Percentiles rank a stretch among this genome's conserved stretches.
These are phyloP conservation scores for Trichocladium antarcticum DNA, from an alignment of 495 filamentous ascomycete genomes.

Conservation along the genomic window DNA sequence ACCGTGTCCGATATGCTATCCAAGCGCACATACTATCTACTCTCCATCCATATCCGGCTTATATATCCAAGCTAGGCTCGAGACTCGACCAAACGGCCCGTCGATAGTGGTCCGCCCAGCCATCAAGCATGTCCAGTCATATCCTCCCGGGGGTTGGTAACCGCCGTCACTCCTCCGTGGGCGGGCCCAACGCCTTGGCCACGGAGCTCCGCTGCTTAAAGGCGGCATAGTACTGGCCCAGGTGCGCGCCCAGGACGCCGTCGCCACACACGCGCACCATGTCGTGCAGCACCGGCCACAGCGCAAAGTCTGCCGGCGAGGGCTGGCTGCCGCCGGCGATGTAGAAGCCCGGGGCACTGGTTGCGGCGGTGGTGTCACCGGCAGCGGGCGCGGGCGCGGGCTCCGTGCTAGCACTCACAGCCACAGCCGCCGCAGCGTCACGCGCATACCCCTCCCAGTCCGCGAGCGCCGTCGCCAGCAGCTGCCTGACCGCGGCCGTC, in stretches of 20 bases:
- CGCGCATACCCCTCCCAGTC: constrained; percentile 24
- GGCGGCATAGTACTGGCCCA: constrained; percentile 44
- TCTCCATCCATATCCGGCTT: too few species aligned
- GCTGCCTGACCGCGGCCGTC: background rate
- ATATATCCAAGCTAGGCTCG: too few species aligned
- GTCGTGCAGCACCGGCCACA: constrained; percentile 60
- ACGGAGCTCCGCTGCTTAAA: constrained; percentile 42
- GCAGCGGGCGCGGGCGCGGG: too few species aligned
- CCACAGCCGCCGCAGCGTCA: constrained; percentile 10
- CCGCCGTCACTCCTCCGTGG: background rate
- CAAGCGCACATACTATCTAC: too few species aligned
- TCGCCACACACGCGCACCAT: constrained; percentile 31
- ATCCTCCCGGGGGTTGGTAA: too few species aligned
- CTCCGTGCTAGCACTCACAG: background rate
- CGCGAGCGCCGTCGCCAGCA: constrained; percentile 8
- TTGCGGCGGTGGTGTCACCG: background rate
- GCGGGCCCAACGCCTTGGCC: constrained; percentile 30
- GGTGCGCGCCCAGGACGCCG: constrained; percentile 16
- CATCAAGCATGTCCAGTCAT: too few species aligned
- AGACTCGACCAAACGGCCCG: too few species aligned
- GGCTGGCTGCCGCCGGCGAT: constrained; percentile 49
- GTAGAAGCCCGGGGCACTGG: constrained; percentile 7
- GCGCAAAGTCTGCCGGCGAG: constrained; percentile 56
- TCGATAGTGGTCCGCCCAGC: too few species aligned
- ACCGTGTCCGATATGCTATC: too few species aligned